phyloP scores from a whole-genome alignment of 2,329 filamentous ascomycete species.

The Talaromyces funiculosus region DNA sequence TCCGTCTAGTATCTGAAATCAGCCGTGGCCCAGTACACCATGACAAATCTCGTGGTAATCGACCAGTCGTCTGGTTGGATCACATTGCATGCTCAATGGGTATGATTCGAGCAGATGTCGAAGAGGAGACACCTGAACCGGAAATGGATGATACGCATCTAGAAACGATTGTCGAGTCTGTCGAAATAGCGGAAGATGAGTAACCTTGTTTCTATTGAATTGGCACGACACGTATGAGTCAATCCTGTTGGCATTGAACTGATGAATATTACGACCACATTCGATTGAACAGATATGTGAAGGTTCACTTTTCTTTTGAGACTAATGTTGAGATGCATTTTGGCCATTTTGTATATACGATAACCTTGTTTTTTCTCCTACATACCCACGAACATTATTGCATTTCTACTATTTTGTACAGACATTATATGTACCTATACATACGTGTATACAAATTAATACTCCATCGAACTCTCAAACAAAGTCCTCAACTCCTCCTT shows the following conservation, averaged over 20 bases:
- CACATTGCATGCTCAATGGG: conserved; percentile 14
- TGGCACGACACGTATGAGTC: not conserved
- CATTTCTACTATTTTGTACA: not conserved
- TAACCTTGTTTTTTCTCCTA: not conserved
- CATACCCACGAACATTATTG: not conserved
- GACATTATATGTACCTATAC: too few species aligned
- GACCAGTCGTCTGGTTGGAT: conserved; percentile 14
- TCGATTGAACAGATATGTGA: not conserved
- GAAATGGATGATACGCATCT: not conserved
- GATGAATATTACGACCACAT: not conserved
- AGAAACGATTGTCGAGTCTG: conserved; percentile 1
- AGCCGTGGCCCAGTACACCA: conserved; percentile 2
- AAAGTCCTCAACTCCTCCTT: conserved; percentile 64
- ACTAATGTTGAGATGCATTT: not conserved
- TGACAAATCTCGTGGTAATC: not conserved
- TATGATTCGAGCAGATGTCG: conserved; percentile 12
- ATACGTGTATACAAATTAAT: conserved; percentile 18
- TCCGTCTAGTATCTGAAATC: conserved; percentile 13
- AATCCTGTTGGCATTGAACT: not conserved
- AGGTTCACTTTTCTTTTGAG: not conserved
- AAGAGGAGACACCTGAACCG: not conserved
- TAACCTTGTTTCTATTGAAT: not conserved
- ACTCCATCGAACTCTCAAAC: conserved; percentile 59
- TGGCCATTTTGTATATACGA: not conserved
- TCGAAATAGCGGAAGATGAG: not conserved